A percentile compares a stretch with the other conserved stretches of the same genome.
These are phyloP conservation scores for Liquidambar formosana DNA, from an alignment of 164 flowering plant species.

Conservation along the genomic window DNA sequence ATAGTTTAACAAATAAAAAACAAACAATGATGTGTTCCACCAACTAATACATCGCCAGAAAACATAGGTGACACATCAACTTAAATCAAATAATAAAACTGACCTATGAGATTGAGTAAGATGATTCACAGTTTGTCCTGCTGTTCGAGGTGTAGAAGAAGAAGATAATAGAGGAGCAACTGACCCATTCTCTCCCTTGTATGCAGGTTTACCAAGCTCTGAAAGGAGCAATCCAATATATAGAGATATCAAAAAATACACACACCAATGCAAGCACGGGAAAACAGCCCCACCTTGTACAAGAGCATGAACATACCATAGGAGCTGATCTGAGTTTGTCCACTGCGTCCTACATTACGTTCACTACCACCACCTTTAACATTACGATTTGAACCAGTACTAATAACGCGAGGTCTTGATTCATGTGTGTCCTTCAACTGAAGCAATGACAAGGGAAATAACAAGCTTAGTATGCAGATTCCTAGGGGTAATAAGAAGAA, in stretches of 20 bases:
- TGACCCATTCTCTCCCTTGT: constrained; percentile 14
- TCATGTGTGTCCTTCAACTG: constrained; percentile 26
- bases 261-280: neutral
- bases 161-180: constrained; percentile 2
- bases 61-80: neutral
- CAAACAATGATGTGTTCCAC: no score
- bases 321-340: neutral
- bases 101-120: constrained; percentile 15
- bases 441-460: neutral
- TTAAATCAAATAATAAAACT: neutral
- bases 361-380: constrained; percentile 10
- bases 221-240: constrained; percentile 6
- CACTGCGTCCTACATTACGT: neutral
- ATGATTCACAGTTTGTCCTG: constrained; percentile 8
- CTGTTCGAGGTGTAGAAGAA: constrained; percentile 6
- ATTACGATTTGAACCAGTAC: constrained; percentile 4
- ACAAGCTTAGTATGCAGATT: no score
- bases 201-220: constrained; percentile 19
- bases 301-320: constrained; percentile 16
- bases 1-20: no score
- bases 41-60: no score
- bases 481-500: no score
- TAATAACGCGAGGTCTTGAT: constrained; percentile 7
- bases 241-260: neutral
- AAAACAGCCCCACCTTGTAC: neutral